Evolutionary conservation across 805 yeast genomes (phyloP).

Genomic region (Yamadazyma philogaea): DNA sequence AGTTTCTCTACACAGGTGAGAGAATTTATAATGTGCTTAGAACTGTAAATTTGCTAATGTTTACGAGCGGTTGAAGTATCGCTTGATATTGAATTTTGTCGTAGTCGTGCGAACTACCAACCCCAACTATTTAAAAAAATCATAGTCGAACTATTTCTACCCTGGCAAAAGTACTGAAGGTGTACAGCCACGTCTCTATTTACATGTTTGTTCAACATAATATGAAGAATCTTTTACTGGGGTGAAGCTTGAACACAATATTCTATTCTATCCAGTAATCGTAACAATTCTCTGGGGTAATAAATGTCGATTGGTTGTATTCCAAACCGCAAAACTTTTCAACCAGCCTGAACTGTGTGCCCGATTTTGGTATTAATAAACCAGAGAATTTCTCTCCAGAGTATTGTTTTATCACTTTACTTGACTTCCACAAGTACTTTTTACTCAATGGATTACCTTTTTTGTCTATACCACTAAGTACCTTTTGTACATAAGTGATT

Average conservation of each 20-base stretch:
- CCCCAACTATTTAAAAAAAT: too few species aligned
- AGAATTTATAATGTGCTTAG: too few species aligned
- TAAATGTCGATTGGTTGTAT: constrained; percentile 2
- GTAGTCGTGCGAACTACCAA: too few species aligned
- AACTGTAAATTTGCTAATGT: too few species aligned
- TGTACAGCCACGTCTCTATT: background rate
- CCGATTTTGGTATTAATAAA: constrained; percentile 15
- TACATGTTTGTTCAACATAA: background rate
- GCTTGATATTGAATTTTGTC: too few species aligned
- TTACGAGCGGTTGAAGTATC: too few species aligned
- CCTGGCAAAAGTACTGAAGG: too few species aligned
- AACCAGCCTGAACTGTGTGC: constrained; percentile 5
- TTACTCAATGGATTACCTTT: constrained; percentile 22
- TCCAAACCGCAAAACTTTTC: constrained; percentile 3
- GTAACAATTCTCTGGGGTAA: constrained; percentile 1
- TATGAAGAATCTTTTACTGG: too few species aligned
- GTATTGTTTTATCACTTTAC: constrained; percentile 17
- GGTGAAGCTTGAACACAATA: too few species aligned
- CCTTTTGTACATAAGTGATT: constrained; percentile 34
- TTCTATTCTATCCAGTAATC: constrained; percentile 10
- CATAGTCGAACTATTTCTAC: too few species aligned
- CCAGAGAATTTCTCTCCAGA: constrained; percentile 17
- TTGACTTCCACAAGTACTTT: constrained; percentile 20
- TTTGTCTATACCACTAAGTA: constrained; percentile 30
- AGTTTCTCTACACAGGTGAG: too few species aligned